Conservation (phyloP, 2,329 filamentous ascomycete genomes). For the Trichoderma breve region DNA sequence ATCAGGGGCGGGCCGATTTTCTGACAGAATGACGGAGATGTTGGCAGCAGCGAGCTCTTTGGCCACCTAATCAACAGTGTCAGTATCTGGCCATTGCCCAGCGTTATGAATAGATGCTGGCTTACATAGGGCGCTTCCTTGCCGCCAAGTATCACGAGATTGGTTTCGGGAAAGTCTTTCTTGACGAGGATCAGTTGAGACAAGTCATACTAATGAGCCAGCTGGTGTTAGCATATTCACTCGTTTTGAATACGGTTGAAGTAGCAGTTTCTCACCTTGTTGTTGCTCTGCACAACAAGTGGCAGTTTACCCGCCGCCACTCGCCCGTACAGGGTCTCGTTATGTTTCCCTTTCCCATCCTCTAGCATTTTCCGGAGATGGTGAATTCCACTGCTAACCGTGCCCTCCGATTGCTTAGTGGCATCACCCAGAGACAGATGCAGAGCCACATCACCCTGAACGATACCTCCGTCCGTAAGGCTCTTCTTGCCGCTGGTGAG, state of each 20-base stretch:
- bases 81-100: neutral
- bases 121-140: slow-evolving; percentile 39
- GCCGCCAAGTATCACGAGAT: slow-evolving; percentile 41
- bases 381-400: slow-evolving; percentile 29
- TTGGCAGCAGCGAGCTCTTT: slow-evolving; percentile 16
- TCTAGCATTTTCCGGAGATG: slow-evolving; percentile 38
- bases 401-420: slow-evolving; percentile 30
- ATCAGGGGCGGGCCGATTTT: slow-evolving; percentile 30
- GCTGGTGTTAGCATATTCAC: neutral
- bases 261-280: slow-evolving; percentile 31
- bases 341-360: slow-evolving; percentile 35
- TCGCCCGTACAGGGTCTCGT: slow-evolving; percentile 35
- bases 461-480: slow-evolving; percentile 39
- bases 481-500: slow-evolving; percentile 18
- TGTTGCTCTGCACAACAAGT: slow-evolving; percentile 40
- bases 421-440: slow-evolving; percentile 37
- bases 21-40: slow-evolving; percentile 45
- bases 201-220: slow-evolving; percentile 37
- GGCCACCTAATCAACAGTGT: slow-evolving; percentile 4
- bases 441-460: slow-evolving; percentile 42
- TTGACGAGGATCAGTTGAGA: slow-evolving; percentile 41
- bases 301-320: slow-evolving; percentile 40
- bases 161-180: slow-evolving; percentile 33
- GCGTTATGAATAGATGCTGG: slow-evolving; percentile 15
- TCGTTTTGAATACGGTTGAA: neutral